phyloP scores from a whole-genome alignment of 805 yeast genomes.

The Sungouiozyma ichnusensis region DNA sequence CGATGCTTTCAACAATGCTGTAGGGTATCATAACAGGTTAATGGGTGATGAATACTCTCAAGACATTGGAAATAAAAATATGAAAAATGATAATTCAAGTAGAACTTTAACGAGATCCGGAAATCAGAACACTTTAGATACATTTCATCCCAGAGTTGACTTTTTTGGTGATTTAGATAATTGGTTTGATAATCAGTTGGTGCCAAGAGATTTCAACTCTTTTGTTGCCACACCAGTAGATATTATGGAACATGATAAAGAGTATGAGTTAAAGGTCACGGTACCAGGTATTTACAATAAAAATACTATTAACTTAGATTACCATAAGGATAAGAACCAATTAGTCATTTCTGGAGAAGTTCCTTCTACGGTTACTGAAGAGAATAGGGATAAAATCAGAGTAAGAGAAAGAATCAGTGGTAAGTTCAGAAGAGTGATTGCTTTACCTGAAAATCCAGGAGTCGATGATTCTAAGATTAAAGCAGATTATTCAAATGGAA shows the following conservation, averaged over 20 bases:
- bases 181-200: constrained; percentile 20
- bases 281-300: constrained; percentile 38
- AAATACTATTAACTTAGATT: constrained; percentile 37
- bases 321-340: constrained; percentile 35
- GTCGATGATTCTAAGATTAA: constrained; percentile 35
- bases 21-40: constrained; percentile 30
- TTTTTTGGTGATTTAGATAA: constrained; percentile 8
- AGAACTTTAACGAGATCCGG: constrained; percentile 2
- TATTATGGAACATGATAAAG: constrained; percentile 34
- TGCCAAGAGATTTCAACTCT: constrained; percentile 18
- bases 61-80: constrained; percentile 8
- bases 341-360: constrained; percentile 37
- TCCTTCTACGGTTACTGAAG: constrained; percentile 17
- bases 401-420: constrained; percentile 31
- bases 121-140: constrained; percentile 1
- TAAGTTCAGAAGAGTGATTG: constrained; percentile 34
- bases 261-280: constrained; percentile 34
- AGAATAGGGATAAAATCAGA: constrained; percentile 18
- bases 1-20: constrained; percentile 35
- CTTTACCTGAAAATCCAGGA: constrained; percentile 30
- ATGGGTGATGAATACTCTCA: constrained; percentile 22
- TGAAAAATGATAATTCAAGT: constrained; percentile 3
- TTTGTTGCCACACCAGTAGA: constrained; percentile 36
- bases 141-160: constrained; percentile 1
- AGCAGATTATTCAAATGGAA: constrained; percentile 39